These are phyloP conservation scores for Boletus nobilissimus DNA, from an alignment of 1,284 basidiomycete genomes.

Conservation along the genomic window DNA sequence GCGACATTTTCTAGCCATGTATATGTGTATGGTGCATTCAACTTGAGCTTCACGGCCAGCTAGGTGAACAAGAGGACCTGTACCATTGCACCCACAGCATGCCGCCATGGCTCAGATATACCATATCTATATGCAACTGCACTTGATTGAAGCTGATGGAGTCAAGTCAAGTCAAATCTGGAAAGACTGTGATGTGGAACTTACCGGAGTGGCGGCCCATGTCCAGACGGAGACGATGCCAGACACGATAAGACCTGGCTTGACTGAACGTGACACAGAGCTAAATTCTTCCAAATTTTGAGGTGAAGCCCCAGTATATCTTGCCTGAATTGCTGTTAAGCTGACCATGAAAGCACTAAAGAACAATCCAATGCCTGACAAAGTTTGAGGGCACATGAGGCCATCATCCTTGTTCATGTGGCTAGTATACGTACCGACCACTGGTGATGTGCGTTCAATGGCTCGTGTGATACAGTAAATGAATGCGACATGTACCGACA, in stretches of 20 bases:
- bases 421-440: constrained; percentile 56
- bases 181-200: constrained; percentile 34
- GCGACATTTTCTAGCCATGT: constrained; percentile 68
- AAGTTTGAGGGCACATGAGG: constrained; percentile 4
- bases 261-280: constrained; percentile 82
- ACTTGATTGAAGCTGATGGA: constrained; percentile 74
- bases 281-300: constrained; percentile 84
- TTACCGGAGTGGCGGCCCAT: constrained; percentile 79
- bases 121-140: constrained; percentile 89
- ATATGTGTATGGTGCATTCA: constrained; percentile 73
- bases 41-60: constrained; percentile 78
- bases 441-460: constrained; percentile 39
- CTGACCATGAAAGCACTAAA: constrained; percentile 83
- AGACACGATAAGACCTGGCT: constrained; percentile 89
- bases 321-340: constrained; percentile 74
- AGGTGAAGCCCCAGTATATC: constrained; percentile 79
- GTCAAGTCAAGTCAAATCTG: not conserved
- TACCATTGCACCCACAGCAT: constrained; percentile 75
- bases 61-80: constrained; percentile 79
- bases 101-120: constrained; percentile 78
- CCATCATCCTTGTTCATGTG: not conserved
- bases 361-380: constrained; percentile 80
- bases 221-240: constrained; percentile 91
- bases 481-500: constrained; percentile 65
- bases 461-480: not conserved